Percentiles rank a stretch among this genome's conserved stretches.
Conservation (phyloP, 345 rosid genomes). For the Eucalyptus shirleyi region DNA sequence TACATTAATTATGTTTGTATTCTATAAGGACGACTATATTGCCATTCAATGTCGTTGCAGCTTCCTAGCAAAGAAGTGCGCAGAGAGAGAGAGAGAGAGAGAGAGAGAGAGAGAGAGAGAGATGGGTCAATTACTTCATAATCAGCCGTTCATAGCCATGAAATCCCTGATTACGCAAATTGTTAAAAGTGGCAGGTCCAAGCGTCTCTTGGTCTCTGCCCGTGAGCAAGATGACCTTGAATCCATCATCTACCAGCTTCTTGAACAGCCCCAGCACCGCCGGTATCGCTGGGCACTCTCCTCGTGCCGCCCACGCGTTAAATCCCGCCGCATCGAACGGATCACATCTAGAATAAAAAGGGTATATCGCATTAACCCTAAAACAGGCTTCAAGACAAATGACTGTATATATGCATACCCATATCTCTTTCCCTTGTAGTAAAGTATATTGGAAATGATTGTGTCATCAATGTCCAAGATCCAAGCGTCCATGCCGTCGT, state of each 20-base stretch:
- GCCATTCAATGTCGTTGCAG: background rate
- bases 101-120: background rate
- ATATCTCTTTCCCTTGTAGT: constrained; percentile 56
- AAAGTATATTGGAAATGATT: constrained; percentile 64
- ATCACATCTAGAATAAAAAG: constrained; percentile 40
- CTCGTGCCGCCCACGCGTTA: constrained; percentile 61
- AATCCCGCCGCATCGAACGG: constrained; percentile 67
- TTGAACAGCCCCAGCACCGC: constrained; percentile 38
- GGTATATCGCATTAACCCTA: background rate
- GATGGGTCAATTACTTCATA: constrained; percentile 34
- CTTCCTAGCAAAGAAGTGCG: background rate
- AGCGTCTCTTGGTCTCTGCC: constrained; percentile 68
- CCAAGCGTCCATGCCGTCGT: constrained; percentile 94
- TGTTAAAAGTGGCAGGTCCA: constrained; percentile 32
- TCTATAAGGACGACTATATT: background rate
- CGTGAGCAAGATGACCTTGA: constrained; percentile 61
- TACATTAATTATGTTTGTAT: background rate
- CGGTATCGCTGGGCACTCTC: constrained; percentile 59
- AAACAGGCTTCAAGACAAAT: background rate
- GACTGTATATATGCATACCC: constrained; percentile 29
- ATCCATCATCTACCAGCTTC: constrained; percentile 29
- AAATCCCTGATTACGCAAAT: constrained; percentile 59
- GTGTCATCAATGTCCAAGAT: constrained; percentile 88
- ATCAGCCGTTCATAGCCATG: constrained; percentile 52
- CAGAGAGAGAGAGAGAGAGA: too few relatives aligned